Evolutionary conservation across 306 rosid genomes (phyloP), one percentile per base, ranked within the genome.

Genomic region (Malus sieversii): DNA sequence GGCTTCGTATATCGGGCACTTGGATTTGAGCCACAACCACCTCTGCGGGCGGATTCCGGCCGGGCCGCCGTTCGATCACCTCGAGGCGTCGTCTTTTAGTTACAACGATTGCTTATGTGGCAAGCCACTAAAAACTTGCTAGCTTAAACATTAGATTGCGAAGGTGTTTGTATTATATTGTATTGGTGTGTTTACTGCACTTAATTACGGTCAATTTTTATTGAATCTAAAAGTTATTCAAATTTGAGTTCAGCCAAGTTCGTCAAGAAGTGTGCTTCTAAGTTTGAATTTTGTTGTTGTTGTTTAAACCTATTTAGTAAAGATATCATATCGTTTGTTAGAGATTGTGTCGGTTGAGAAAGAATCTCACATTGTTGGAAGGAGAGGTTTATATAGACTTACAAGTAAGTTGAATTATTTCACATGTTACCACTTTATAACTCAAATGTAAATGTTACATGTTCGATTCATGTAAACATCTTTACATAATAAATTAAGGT

Each of bases 11-110:
- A 76, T 96, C 51, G 99, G 99, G 0, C 99, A 96, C 70, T 70
- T 96, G 87, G 99, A 96, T 81, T 87, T 96, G 84, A 96, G 99
- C 81, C 91, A 96, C 53, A 96, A 96, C 82, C 97, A 88, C 55
- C 81, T 96, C 0, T 96, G 99, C 71, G 99, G 99, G 4, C 70
- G 53, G 42, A 92, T 96, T 58, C 99, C 99, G 8, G 38, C 48
- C 3, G 99, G 99, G 1, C 76, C 96, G 0, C 99, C 99, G 12
- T 96, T 92, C 38, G 92, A 96, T 79, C 99, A 96, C 70, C 89
- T 96, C 0, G 97, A 89, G 74, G 97, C 98, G 3, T 87, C 98
- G 42, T 92, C 98, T 13, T 96, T 96, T 78, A 70, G 52, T 2
- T 87, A 73, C 89, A 96, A 96, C 40, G 94, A 88, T 73, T 96